Conservation (phyloP, 768 basidiomycete species). For the Leccinum variicolor region DNA sequence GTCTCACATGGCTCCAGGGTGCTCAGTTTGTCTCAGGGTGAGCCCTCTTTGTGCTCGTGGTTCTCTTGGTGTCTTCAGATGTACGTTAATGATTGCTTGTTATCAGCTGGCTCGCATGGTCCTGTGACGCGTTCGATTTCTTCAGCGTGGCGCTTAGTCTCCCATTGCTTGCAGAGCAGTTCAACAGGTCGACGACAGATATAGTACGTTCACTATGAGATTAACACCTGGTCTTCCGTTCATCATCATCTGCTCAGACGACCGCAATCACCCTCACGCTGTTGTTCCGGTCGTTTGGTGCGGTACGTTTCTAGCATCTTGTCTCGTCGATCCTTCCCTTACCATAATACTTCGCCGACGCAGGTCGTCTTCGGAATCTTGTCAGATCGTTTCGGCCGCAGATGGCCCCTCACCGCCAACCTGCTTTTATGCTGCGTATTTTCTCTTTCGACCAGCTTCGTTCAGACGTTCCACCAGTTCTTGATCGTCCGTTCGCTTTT, state of each 20-base stretch:
- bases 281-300: slow-evolving; percentile 79
- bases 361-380: slow-evolving; percentile 74
- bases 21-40: slow-evolving; percentile 59
- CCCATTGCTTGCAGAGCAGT: slow-evolving; percentile 45
- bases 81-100: neutral
- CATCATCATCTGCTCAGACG: slow-evolving; percentile 38
- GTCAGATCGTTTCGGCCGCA: slow-evolving; percentile 87
- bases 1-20: slow-evolving; percentile 53
- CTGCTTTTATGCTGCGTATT: slow-evolving; percentile 67
- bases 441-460: slow-evolving; percentile 80
- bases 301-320: slow-evolving; percentile 36
- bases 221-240: neutral
- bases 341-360: neutral
- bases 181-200: slow-evolving; percentile 39
- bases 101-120: slow-evolving; percentile 81
- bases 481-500: slow-evolving; percentile 79
- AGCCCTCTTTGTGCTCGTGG: neutral
- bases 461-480: slow-evolving; percentile 72
- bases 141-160: slow-evolving; percentile 72
- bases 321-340: neutral
- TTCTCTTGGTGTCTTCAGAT: neutral
- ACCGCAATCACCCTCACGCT: slow-evolving; percentile 89
- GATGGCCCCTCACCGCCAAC: slow-evolving; percentile 87
- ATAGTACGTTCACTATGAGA: slow-evolving; percentile 35
- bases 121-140: slow-evolving; percentile 83